Conservation (phyloP, 352 stramenopile species). For the Phytophthora tentaculata region DNA sequence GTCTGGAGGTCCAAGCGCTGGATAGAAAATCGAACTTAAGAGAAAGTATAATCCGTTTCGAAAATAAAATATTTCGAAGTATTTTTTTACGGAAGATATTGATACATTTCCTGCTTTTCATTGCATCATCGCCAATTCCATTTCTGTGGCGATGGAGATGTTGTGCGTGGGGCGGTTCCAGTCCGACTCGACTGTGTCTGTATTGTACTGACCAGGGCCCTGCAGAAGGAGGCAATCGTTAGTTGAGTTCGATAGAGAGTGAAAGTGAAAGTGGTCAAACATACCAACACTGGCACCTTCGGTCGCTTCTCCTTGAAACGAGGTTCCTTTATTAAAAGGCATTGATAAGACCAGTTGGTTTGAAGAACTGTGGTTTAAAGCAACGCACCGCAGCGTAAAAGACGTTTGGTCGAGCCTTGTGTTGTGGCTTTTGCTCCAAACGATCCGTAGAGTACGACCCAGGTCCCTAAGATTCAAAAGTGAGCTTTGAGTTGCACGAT, state of each 20-base stretch:
- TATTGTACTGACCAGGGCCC: conserved; percentile 81
- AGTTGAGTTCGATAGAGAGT: neutral
- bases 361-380: too few relatives aligned
- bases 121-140: conserved; percentile 78
- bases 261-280: conserved; percentile 4
- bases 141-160: conserved; percentile 86
- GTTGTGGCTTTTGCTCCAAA: conserved; percentile 57
- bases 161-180: conserved; percentile 91
- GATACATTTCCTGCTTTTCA: conserved; percentile 15
- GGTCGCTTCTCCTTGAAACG: conserved; percentile 72
- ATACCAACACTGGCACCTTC: conserved; percentile 64
- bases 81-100: conserved; percentile 7
- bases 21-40: conserved; percentile 12
- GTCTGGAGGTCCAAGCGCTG: conserved; percentile 24
- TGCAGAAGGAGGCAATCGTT: conserved; percentile 24
- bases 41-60: neutral
- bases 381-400: conserved; percentile 66
- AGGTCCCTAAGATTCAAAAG: conserved; percentile 47
- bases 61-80: neutral
- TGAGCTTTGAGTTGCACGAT: neutral
- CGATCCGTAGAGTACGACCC: conserved; percentile 56
- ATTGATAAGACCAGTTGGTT: neutral
- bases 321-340: conserved; percentile 49
- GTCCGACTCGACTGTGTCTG: conserved; percentile 68
- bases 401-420: conserved; percentile 72